Conservation (phyloP, 306 rosid genomes). For the Crotalaria pallida region DNA sequence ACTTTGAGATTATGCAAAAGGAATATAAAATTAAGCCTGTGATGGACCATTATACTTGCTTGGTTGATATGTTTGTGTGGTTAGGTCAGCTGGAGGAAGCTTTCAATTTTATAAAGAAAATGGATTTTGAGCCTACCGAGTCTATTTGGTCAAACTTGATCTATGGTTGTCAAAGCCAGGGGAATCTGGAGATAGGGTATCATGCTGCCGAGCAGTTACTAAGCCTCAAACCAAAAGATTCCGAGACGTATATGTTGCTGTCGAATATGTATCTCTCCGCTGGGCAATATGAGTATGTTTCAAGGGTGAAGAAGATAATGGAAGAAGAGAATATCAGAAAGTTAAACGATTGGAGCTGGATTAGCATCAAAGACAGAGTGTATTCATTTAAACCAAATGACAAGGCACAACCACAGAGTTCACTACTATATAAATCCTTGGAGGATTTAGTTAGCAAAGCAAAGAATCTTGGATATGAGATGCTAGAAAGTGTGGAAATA, state of each 20-base stretch:
- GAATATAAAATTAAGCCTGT: conserved; percentile 74
- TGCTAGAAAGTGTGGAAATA: conserved; percentile 43
- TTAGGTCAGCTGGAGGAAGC: conserved; percentile 69
- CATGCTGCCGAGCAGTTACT: conserved; percentile 70
- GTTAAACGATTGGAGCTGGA: conserved; percentile 85
- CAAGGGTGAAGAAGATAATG: conserved; percentile 66
- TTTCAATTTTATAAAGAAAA: conserved; percentile 49
- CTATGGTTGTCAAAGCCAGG: conserved; percentile 70
- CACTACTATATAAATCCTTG: conserved; percentile 36
- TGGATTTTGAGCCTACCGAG: conserved; percentile 66
- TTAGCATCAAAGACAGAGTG: conserved; percentile 64
- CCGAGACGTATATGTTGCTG: conserved; percentile 48
- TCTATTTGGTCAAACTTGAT: conserved; percentile 64
- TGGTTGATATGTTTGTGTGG: conserved; percentile 74
- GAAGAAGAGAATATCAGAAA: conserved; percentile 55
- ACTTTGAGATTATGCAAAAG: conserved; percentile 74
- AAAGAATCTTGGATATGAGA: conserved; percentile 55
- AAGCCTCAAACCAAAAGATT: conserved; percentile 64
- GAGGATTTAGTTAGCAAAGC: conserved; percentile 52
- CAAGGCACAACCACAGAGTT: conserved; percentile 34
- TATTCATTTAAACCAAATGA: conserved; percentile 67
- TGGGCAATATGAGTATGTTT: conserved; percentile 57
- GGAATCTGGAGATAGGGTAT: conserved; percentile 58
- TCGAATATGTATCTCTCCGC: conserved; percentile 59
- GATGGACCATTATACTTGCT: conserved; percentile 76